These are phyloP conservation scores for Cyberlindnera meyerae DNA, from an alignment of 805 yeast species.

Conservation along the genomic window DNA sequence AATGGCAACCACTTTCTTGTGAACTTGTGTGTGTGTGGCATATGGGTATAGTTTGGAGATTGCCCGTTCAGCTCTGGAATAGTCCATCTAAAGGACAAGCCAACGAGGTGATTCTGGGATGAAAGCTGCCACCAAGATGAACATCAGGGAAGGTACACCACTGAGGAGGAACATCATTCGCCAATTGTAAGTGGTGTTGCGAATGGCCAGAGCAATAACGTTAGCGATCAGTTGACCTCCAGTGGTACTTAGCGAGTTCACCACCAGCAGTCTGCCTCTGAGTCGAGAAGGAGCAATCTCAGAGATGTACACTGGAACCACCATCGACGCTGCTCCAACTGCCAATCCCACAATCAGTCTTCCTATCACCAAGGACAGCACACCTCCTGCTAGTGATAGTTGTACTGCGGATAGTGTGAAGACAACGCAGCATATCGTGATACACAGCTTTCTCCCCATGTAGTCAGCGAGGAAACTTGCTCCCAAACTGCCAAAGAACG, in stretches of 20 bases:
- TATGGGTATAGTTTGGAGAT: conserved; percentile 41
- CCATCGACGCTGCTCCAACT: conserved; percentile 66
- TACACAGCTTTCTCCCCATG: conserved; percentile 37
- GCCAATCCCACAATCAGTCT: conserved; percentile 65
- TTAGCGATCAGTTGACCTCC: conserved; percentile 47
- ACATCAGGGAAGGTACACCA: conserved; percentile 38
- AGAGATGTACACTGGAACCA: conserved; percentile 55
- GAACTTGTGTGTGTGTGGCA: conserved; percentile 38
- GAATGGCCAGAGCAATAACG: conserved; percentile 32
- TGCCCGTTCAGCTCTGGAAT: conserved; percentile 36
- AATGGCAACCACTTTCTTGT: conserved; percentile 42
- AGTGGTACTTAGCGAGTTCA: conserved; percentile 41
- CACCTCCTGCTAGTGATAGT: conserved; percentile 37
- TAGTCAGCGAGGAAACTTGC: conserved; percentile 50
- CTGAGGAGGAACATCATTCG: conserved; percentile 35
- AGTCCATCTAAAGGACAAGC: conserved; percentile 31
- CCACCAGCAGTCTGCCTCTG: conserved; percentile 35
- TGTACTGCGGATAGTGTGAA: conserved; percentile 46
- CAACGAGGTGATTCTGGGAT: conserved; percentile 52
- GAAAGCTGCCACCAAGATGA: conserved; percentile 32
- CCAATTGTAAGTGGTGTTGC: conserved; percentile 31
- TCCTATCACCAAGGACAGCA: conserved; percentile 44
- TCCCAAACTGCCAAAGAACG: conserved; percentile 45
- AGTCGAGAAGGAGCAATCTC: conserved; percentile 43
- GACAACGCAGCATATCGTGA: conserved; percentile 40